These are phyloP conservation scores for Metarhizium rileyi DNA, from an alignment of 2,329 filamentous ascomycete species.

Conservation along the genomic window DNA sequence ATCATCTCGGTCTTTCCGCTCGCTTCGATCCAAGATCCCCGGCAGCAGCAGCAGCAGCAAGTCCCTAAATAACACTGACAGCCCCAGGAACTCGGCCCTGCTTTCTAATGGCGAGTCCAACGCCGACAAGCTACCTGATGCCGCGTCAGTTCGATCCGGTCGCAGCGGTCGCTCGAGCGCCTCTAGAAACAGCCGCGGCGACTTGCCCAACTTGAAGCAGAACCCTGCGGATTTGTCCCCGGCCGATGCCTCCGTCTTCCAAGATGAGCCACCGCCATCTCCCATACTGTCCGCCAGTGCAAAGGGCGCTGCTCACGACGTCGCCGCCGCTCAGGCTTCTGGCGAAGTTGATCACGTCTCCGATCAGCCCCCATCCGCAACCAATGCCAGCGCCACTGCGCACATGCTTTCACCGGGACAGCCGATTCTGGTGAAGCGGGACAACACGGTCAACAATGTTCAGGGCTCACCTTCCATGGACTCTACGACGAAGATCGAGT, in stretches of 20 bases:
- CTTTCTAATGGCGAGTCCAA: slow-evolving; percentile 48
- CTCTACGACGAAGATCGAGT: slow-evolving; percentile 30
- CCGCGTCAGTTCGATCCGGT: slow-evolving; percentile 62
- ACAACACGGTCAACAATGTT: slow-evolving; percentile 60
- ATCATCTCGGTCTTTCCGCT: slow-evolving; percentile 76
- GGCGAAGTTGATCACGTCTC: slow-evolving; percentile 94
- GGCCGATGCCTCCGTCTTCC: slow-evolving; percentile 35
- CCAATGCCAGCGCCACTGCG: slow-evolving; percentile 42
- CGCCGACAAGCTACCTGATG: slow-evolving; percentile 57
- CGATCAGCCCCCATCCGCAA: slow-evolving; percentile 69
- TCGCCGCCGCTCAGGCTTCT: slow-evolving; percentile 69
- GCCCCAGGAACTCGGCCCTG: slow-evolving; percentile 66
- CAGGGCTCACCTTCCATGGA: slow-evolving; percentile 36
- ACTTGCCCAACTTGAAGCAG: slow-evolving; percentile 30
- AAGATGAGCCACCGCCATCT: slow-evolving; percentile 65
- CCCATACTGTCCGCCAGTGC: slow-evolving; percentile 64
- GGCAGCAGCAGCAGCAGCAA: slow-evolving; percentile 44
- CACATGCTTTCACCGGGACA: slow-evolving; percentile 65
- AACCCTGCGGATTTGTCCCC: slow-evolving; percentile 31
- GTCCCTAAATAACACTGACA: slow-evolving; percentile 51
- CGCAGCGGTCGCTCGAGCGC: slow-evolving; percentile 46
- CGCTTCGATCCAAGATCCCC: slow-evolving; percentile 82
- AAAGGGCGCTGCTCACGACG: slow-evolving; percentile 64
- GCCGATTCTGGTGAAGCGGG: slow-evolving; percentile 80
- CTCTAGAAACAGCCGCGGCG: slow-evolving; percentile 36